phyloP scores from a whole-genome alignment of 2,329 filamentous ascomycete species.

The Malbranchea zuffiana region DNA sequence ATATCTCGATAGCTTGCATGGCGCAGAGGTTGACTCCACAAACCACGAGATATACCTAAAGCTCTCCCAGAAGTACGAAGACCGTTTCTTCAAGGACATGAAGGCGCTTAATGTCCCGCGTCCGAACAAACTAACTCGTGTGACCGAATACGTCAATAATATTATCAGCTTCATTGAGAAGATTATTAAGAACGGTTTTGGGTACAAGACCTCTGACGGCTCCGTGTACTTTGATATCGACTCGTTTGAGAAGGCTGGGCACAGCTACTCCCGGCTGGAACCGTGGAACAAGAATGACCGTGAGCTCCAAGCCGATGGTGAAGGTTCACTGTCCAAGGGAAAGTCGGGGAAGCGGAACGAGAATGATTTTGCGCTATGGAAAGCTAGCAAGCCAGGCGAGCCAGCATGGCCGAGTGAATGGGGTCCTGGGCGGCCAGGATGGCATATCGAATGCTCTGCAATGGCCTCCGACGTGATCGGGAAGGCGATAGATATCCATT shows the following conservation, averaged over 20 bases:
- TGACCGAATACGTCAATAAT: constrained; percentile 84
- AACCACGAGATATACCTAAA: constrained; percentile 74
- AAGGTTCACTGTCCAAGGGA: constrained; percentile 64
- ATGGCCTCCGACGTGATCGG: constrained; percentile 90
- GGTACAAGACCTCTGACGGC: constrained; percentile 62
- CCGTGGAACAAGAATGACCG: constrained; percentile 79
- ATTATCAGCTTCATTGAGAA: constrained; percentile 77
- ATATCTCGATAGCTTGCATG: constrained; percentile 60
- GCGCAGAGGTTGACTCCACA: constrained; percentile 46
- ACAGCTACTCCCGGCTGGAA: constrained; percentile 73
- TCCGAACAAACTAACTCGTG: constrained; percentile 71
- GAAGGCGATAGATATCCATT: constrained; percentile 80
- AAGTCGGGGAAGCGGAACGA: constrained; percentile 58
- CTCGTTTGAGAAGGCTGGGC: constrained; percentile 72
- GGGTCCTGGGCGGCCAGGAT: constrained; percentile 80
- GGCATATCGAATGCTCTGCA: constrained; percentile 97
- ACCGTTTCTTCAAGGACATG: constrained; percentile 84
- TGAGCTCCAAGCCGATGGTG: constrained; percentile 74
- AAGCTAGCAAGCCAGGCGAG: constrained; percentile 81
- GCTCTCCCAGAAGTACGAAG: constrained; percentile 74
- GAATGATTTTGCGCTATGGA: constrained; percentile 89
- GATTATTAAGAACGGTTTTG: constrained; percentile 76
- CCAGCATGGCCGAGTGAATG: constrained; percentile 81
- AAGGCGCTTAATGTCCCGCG: constrained; percentile 70
- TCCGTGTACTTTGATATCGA: constrained; percentile 91